A percentile compares a stretch with the other conserved stretches of the same genome.
Conservation (phyloP, 2,329 filamentous ascomycete species). For the Diaporthe amygdali region DNA sequence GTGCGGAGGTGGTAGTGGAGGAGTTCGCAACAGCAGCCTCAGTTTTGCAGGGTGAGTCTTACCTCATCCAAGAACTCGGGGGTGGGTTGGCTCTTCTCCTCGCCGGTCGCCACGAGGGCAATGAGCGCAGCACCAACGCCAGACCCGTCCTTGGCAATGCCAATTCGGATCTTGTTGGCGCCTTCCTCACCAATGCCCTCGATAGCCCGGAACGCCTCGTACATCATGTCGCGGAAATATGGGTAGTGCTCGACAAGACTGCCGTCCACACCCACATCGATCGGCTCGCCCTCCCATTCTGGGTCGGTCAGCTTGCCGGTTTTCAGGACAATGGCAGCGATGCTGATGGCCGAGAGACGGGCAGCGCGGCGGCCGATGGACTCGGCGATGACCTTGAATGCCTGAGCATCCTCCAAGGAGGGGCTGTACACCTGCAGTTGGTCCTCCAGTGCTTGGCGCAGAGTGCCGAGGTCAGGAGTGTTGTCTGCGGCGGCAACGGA, state of each 20-base stretch:
- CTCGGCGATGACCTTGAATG: constrained; percentile 81
- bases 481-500: constrained; percentile 85
- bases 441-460: constrained; percentile 79
- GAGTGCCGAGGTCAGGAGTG: constrained; percentile 71
- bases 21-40: background rate
- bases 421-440: constrained; percentile 78
- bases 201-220: constrained; percentile 79
- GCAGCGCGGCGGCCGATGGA: constrained; percentile 90
- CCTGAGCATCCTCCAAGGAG: constrained; percentile 82
- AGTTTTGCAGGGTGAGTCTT: constrained; percentile 10
- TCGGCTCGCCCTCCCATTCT: constrained; percentile 67
- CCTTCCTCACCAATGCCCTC: constrained; percentile 78
- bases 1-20: background rate
- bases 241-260: constrained; percentile 96
- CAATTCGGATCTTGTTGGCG: constrained; percentile 88
- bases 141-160: constrained; percentile 95
- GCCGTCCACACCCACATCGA: constrained; percentile 93
- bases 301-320: constrained; percentile 72
- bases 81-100: constrained; percentile 50
- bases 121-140: constrained; percentile 96
- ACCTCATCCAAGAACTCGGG: constrained; percentile 24
- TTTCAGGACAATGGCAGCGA: constrained; percentile 83
- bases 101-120: constrained; percentile 81
- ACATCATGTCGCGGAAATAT: constrained; percentile 85
- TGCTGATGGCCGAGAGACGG: constrained; percentile 83